Evolutionary conservation across 768 basidiomycete species (phyloP).

Genomic region (Rhodotorula sphaerocarpa): DNA sequence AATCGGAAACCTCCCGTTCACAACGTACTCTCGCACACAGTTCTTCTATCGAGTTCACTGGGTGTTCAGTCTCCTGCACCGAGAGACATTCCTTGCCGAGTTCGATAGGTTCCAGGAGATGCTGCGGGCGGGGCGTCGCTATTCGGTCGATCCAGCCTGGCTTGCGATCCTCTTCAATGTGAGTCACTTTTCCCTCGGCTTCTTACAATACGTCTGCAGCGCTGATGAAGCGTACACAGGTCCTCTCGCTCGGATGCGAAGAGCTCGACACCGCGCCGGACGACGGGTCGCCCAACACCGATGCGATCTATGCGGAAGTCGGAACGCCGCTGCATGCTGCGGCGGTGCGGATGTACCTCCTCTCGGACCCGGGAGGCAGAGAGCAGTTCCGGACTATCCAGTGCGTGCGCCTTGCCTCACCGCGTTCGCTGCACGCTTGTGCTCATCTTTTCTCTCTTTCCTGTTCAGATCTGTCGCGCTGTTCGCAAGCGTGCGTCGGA

Average conservation of each 20-base stretch:
- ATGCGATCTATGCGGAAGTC: neutral
- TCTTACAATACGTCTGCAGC: no score
- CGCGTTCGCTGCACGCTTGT: neutral
- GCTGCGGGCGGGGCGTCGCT: constrained; percentile 5
- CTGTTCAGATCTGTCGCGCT: constrained; percentile 8
- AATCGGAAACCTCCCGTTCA: no score
- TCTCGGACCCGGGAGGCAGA: constrained; percentile 9
- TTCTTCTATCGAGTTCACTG: neutral
- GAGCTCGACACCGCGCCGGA: neutral
- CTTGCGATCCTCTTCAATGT: neutral
- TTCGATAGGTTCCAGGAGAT: constrained; percentile 23
- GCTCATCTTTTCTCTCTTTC: no score
- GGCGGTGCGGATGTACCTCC: constrained; percentile 9
- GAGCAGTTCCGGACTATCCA: constrained; percentile 20
- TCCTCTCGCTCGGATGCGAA: constrained; percentile 19
- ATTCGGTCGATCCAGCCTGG: constrained; percentile 30
- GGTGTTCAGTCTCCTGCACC: constrained; percentile 8
- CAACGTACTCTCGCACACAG: no score
- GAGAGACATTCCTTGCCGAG: neutral
- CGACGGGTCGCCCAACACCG: neutral
- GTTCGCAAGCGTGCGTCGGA: constrained; percentile 11
- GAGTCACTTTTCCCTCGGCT: constrained; percentile 6
- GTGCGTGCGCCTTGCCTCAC: neutral
- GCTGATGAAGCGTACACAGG: neutral
- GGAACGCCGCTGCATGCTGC: constrained; percentile 5